Evolutionary conservation across 106 monocot species (phyloP).

Genomic region (Dactylorhiza incarnata): DNA sequence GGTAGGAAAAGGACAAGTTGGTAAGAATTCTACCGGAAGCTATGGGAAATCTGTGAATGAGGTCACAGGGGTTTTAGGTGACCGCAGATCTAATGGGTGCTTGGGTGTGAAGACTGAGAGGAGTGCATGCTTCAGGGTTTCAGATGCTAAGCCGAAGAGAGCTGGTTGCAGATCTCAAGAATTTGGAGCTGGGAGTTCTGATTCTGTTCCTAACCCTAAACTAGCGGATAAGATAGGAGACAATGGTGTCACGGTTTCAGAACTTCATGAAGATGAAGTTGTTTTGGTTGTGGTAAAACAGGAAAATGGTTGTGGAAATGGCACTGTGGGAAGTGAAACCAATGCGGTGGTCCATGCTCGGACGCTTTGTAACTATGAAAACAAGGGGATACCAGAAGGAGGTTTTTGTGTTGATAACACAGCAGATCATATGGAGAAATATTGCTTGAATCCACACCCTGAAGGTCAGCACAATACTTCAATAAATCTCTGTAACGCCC

Average conservation of each 20-base stretch:
- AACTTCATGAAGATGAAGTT: constrained; percentile 2
- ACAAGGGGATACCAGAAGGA: background rate
- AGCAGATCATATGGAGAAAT: constrained; percentile 6
- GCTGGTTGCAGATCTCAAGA: background rate
- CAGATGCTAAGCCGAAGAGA: constrained; percentile 5
- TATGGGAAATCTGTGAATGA: constrained; percentile 1
- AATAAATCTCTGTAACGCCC: background rate
- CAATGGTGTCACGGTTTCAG: background rate
- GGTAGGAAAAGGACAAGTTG: background rate
- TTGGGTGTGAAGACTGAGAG: background rate
- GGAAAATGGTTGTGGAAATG: background rate
- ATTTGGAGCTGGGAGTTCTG: background rate
- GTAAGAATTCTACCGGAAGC: background rate
- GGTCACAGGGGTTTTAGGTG: background rate
- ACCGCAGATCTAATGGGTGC: constrained; percentile 1
- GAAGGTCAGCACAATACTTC: background rate
- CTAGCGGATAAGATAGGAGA: background rate
- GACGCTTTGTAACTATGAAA: background rate
- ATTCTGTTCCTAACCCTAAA: background rate
- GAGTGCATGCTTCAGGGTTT: background rate
- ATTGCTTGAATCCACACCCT: background rate
- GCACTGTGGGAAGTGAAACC: background rate
- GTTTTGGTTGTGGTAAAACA: background rate
- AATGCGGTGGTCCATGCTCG: background rate
- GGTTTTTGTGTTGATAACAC: background rate